Evolutionary conservation across 805 yeast species (phyloP), one percentile per base, ranked within the genome.

Genomic region (Barnettozyma vustinii): DNA sequence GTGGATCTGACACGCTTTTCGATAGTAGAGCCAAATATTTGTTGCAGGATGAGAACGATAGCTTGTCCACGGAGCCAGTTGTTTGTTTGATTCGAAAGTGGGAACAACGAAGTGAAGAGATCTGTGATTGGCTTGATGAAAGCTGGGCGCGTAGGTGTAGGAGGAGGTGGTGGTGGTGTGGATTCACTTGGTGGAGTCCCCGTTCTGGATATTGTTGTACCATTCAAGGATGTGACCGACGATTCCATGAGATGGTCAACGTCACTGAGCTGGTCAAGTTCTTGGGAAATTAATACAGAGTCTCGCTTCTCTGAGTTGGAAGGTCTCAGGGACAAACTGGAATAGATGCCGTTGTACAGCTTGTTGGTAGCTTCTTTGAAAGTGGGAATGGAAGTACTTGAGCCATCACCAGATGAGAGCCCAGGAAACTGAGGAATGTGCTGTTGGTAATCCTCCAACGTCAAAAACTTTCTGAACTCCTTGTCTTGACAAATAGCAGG

Each of bases 51-150:
- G 5, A 89, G 81, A 36, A 90, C 74, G 9, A 89, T 72, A 0
- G 97, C 96, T 40, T 90, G 72, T 0, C 96, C 97, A 46, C 96
- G 70, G 1, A 91, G 65, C 96, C 96, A 88, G 42, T 81, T 79
- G 42, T 80, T 81, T 1, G 86, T 74, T 42, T 70, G 73, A 47
- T 80, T 77, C 5, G 51, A 48, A 20, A 87, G 65, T 27, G 86
- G 80, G 65, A 91, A 91, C 1, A 89, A 59, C 0, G 84, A 71
- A 18, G 87, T 75, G 45, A 90, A 74, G 10, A 88, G 61, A 53
- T 89, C 96, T 54, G 92, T 83, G 3, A 91, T 81, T 0, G 96
- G 95, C 58, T 82, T 84, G 13, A 89, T 84, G 65, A 87, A 87
- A 0, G 43, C 43, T 5, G 20, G 85, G 73, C 25, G 51, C 26